Percentiles rank a stretch among this genome's conserved stretches.
Evolutionary conservation across 352 stramenopile species (phyloP).

Genomic region (Globisporangium heterothallicum): DNA sequence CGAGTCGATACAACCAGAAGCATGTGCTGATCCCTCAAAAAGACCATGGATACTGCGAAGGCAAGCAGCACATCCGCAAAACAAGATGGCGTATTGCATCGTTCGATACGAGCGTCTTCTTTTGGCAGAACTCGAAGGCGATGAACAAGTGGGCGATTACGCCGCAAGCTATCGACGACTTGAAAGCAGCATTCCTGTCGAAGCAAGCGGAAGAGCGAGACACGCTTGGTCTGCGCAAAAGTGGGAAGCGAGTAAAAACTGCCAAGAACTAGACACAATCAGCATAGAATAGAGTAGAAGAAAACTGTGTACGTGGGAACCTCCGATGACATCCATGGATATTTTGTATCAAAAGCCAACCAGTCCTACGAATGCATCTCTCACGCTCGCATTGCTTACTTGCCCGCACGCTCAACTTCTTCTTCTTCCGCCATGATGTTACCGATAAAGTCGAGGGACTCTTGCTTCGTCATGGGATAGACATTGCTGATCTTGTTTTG

Average conservation of each 20-base stretch:
- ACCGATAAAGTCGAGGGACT: constrained; percentile 96
- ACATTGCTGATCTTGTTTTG: constrained; percentile 98
- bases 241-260: constrained; percentile 58
- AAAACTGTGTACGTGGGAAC: not conserved
- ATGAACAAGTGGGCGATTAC: constrained; percentile 65
- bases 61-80: constrained; percentile 87
- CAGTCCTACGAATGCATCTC: not conserved
- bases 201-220: constrained; percentile 78
- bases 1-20: constrained; percentile 68
- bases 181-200: constrained; percentile 63
- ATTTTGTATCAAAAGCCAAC: not conserved
- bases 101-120: constrained; percentile 95
- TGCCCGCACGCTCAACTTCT: constrained; percentile 37
- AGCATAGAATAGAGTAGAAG: constrained; percentile 6
- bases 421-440: constrained; percentile 89
- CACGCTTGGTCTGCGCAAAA: constrained; percentile 55
- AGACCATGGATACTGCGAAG: constrained; percentile 89
- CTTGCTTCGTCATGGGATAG: constrained; percentile 93
- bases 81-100: constrained; percentile 88
- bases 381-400: constrained; percentile 12
- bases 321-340: not conserved
- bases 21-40: constrained; percentile 78
- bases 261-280: constrained; percentile 17
- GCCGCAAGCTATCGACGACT: constrained; percentile 36
- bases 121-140: constrained; percentile 91